Conservation (phyloP, 352 stramenopile genomes). For the Blastocystis sp. region DNA sequence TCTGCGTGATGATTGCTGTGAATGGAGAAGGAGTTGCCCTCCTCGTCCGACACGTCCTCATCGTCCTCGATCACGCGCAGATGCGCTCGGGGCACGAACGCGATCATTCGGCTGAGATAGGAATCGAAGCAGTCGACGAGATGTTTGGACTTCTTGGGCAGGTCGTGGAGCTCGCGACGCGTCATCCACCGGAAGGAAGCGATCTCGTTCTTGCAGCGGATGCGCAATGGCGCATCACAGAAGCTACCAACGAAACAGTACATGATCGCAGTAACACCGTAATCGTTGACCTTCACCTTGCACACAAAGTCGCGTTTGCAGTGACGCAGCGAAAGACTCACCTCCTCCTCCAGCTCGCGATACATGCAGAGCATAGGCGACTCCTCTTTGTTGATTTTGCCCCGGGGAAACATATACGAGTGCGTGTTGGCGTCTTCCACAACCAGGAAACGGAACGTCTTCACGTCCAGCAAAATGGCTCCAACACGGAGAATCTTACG, state of each 20-base stretch:
- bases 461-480: conserved; percentile 11
- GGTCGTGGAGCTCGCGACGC: not conserved
- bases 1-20: not conserved
- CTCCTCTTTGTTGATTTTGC: conserved; percentile 57
- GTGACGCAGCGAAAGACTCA: conserved; percentile 13
- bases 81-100: not conserved
- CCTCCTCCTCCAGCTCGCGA: conserved; percentile 46
- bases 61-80: not conserved
- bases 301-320: not conserved
- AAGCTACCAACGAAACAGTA: not conserved
- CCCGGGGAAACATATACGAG: conserved; percentile 27
- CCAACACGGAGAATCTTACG: conserved; percentile 30
- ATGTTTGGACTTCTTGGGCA: not conserved
- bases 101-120: not conserved
- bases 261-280: not conserved
- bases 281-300: not conserved
- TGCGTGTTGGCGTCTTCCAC: not conserved
- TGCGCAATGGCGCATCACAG: not conserved
- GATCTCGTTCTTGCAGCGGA: not conserved
- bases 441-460: not conserved
- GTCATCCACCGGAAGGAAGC: not conserved
- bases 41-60: not conserved
- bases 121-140: not conserved
- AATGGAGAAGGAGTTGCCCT: not conserved
- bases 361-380: not conserved